Evolutionary conservation across 306 rosid species (phyloP).

Genomic region (Abrus pulchellus): DNA sequence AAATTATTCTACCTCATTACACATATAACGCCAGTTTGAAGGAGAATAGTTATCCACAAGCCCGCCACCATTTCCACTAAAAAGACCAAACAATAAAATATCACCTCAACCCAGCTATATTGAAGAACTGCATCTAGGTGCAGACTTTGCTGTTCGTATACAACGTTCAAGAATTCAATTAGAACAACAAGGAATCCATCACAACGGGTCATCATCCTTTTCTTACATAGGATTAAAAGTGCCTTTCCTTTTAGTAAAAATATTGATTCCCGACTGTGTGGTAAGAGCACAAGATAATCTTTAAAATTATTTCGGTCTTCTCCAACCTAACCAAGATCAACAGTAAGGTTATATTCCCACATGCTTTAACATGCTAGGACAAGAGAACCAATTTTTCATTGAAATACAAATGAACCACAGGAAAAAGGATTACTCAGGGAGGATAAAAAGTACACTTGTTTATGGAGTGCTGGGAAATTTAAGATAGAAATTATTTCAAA

Average conservation of each 20-base stretch:
- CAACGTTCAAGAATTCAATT: not conserved
- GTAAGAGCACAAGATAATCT: constrained; percentile 3
- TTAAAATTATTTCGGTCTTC: not conserved
- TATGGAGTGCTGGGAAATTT: not conserved
- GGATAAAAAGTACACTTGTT: not conserved
- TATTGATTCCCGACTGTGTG: not conserved
- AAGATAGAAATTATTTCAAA: not conserved
- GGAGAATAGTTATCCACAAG: not conserved
- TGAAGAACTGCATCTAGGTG: not conserved
- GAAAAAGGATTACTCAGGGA: not conserved
- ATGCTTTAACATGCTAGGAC: constrained; percentile 7
- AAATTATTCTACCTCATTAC: not conserved
- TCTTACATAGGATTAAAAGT: not conserved
- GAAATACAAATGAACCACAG: not conserved
- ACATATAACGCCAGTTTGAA: not conserved
- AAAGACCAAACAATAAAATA: not conserved
- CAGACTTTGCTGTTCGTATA: not conserved
- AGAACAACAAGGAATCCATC: not conserved
- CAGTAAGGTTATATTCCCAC: not conserved
- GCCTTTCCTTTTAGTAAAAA: not conserved
- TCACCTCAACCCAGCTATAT: not conserved
- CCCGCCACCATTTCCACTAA: not conserved
- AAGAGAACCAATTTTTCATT: constrained; percentile 7
- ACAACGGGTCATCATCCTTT: not conserved
- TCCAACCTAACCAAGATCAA: constrained; percentile 15